Conservation (phyloP, 2,329 filamentous ascomycete genomes). For the Truncatella angustata region DNA sequence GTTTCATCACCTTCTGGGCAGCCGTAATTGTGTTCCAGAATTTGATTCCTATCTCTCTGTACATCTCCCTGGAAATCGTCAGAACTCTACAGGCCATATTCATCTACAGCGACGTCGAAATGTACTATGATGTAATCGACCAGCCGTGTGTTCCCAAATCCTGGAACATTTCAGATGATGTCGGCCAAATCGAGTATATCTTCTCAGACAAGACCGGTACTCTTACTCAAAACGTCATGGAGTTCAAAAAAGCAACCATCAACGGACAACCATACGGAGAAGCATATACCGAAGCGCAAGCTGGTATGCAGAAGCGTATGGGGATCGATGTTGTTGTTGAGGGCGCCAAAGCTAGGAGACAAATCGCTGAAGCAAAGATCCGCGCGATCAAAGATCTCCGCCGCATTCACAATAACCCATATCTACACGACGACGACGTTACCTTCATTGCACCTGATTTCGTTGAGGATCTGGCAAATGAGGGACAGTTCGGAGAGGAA, state of each 20-base stretch:
- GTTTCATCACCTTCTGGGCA: slow-evolving; percentile 96
- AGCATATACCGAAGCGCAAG: slow-evolving; percentile 94
- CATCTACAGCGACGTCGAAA: slow-evolving; percentile 92
- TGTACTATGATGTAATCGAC: slow-evolving; percentile 96
- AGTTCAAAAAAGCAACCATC: slow-evolving; percentile 97
- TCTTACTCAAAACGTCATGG: slow-evolving; percentile 91
- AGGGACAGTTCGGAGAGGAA: slow-evolving; percentile 69
- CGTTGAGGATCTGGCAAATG: slow-evolving; percentile 67
- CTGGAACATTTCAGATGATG: slow-evolving; percentile 98
- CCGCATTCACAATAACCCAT: slow-evolving; percentile 82
- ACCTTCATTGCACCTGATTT: slow-evolving; percentile 93
- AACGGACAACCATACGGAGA: slow-evolving; percentile 97
- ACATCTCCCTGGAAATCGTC: slow-evolving; percentile 95
- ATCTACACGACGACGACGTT: slow-evolving; percentile 82
- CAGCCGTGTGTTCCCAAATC: slow-evolving; percentile 96
- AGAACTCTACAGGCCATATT: slow-evolving; percentile 91
- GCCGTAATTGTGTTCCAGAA: slow-evolving; percentile 96
- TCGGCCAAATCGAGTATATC: slow-evolving; percentile 98
- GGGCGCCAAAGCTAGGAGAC: slow-evolving; percentile 64
- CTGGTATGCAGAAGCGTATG: slow-evolving; percentile 90
- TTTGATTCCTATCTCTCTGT: slow-evolving; percentile 95
- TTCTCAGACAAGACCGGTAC: slow-evolving; percentile 95
- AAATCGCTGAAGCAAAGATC: slow-evolving; percentile 76
- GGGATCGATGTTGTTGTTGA: slow-evolving; percentile 86
- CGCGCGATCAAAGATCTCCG: slow-evolving; percentile 73